phyloP scores from a whole-genome alignment of 1,139 yeast genomes.

The Pichia sp. region DNA sequence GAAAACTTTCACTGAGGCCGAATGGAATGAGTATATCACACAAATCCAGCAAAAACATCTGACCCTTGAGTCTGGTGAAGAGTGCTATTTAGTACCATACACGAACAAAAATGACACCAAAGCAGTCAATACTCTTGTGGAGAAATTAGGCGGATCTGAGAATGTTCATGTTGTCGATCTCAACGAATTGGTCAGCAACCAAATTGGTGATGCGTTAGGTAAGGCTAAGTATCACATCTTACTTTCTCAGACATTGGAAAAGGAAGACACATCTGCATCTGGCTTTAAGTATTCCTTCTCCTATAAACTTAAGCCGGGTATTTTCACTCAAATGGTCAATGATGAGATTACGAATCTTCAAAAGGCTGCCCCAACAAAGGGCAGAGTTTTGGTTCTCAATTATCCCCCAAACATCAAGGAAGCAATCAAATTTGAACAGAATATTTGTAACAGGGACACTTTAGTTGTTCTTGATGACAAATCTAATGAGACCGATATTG shows the following conservation, averaged over 20 bases:
- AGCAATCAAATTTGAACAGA: constrained; percentile 57
- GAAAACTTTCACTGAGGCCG: constrained; percentile 50
- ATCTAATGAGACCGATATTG: constrained; percentile 30
- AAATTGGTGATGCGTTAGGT: constrained; percentile 34
- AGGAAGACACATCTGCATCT: constrained; percentile 19
- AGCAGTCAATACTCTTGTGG: constrained; percentile 7
- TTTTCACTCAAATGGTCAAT: constrained; percentile 49
- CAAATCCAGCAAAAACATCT: constrained; percentile 51
- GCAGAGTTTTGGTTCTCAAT: constrained; percentile 40
- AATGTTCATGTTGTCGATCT: constrained; percentile 41
- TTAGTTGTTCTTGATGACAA: constrained; percentile 21
- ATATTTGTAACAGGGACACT: constrained; percentile 39
- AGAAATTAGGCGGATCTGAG: constrained; percentile 15
- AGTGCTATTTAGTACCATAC: constrained; percentile 41
- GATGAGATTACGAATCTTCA: constrained; percentile 35
- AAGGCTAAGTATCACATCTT: constrained; percentile 32
- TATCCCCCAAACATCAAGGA: constrained; percentile 56
- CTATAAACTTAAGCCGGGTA: constrained; percentile 47
- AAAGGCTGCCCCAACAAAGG: constrained; percentile 33
- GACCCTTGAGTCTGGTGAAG: constrained; percentile 30
- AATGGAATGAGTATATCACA: constrained; percentile 45
- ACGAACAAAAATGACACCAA: constrained; percentile 21
- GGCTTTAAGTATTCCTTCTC: constrained; percentile 23
- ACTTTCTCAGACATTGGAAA: constrained; percentile 27
- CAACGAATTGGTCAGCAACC: constrained; percentile 37